A percentile compares a stretch with the other conserved stretches of the same genome.
Evolutionary conservation across 2,329 filamentous ascomycete genomes (phyloP).

Genomic region (Chrysoporthe austroafricana): DNA sequence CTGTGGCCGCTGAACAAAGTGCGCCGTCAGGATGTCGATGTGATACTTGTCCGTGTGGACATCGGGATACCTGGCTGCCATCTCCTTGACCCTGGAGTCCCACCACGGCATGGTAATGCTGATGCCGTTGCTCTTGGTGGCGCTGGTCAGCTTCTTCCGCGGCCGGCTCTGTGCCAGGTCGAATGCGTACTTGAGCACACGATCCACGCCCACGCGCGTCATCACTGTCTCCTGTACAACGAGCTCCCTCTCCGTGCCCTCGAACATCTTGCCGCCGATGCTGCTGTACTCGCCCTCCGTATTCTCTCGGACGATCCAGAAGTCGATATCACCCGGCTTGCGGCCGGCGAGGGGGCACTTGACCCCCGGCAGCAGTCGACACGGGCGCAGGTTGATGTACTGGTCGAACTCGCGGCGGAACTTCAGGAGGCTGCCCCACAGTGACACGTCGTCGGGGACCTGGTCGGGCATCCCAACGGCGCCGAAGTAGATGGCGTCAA

Average conservation of each 20-base stretch:
- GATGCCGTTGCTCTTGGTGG: slow-evolving; percentile 68
- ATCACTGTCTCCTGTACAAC: slow-evolving; percentile 66
- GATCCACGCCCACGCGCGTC: slow-evolving; percentile 60
- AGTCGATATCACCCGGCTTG: slow-evolving; percentile 63
- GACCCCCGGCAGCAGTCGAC: slow-evolving; percentile 63
- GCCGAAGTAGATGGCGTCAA: slow-evolving; percentile 71
- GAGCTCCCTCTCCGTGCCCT: slow-evolving; percentile 60
- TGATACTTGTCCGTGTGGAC: slow-evolving; percentile 65
- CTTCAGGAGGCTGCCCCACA: slow-evolving; percentile 69
- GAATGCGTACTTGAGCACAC: slow-evolving; percentile 64
- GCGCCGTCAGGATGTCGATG: slow-evolving; percentile 66
- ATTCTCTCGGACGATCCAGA: slow-evolving; percentile 68
- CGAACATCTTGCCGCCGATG: slow-evolving; percentile 64
- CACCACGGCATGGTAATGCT: slow-evolving; percentile 68
- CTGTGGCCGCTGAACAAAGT: slow-evolving; percentile 62
- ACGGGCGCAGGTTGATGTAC: slow-evolving; percentile 70
- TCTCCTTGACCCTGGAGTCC: slow-evolving; percentile 60
- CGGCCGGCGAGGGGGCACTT: slow-evolving; percentile 58
- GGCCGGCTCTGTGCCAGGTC: slow-evolving; percentile 59
- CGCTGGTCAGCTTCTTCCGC: slow-evolving; percentile 61
- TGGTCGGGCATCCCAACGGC: slow-evolving; percentile 60
- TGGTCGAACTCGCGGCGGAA: slow-evolving; percentile 71
- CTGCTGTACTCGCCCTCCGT: slow-evolving; percentile 67
- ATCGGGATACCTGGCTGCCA: slow-evolving; percentile 58
- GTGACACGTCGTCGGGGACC: slow-evolving; percentile 68